Conservation (phyloP, 768 basidiomycete species). For the Tricholoma hemisulphureum region DNA sequence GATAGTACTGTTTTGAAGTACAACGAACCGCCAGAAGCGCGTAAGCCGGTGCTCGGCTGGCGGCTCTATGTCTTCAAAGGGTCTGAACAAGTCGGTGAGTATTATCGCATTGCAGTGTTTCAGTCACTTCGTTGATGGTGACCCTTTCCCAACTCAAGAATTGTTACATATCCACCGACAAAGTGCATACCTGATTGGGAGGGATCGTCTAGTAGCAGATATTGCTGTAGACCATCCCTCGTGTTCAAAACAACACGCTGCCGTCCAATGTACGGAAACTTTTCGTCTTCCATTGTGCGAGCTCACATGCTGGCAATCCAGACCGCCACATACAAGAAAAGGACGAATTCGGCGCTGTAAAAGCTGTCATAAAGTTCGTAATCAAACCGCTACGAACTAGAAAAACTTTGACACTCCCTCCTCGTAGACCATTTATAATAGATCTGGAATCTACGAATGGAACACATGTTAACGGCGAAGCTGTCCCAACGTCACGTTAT, state of each 20-base stretch:
- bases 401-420: slow-evolving; percentile 7
- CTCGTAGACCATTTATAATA: slow-evolving; percentile 85
- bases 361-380: slow-evolving; percentile 80
- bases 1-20: slow-evolving; percentile 88
- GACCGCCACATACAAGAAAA: slow-evolving; percentile 84
- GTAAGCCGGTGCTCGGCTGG: slow-evolving; percentile 90
- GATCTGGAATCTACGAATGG: slow-evolving; percentile 99
- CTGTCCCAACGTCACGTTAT: slow-evolving; percentile 82
- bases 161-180: slow-evolving; percentile 90
- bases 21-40: slow-evolving; percentile 96
- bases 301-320: slow-evolving; percentile 26
- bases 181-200: slow-evolving; percentile 90
- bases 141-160: slow-evolving; percentile 48
- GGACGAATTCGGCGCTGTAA: slow-evolving; percentile 81
- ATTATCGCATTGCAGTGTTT: neutral
- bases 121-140: neutral
- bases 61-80: slow-evolving; percentile 98
- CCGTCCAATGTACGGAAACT: slow-evolving; percentile 76
- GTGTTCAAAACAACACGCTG: slow-evolving; percentile 97
- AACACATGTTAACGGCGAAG: slow-evolving; percentile 85
- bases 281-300: neutral
- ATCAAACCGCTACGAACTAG: neutral
- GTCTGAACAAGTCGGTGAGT: slow-evolving; percentile 84
- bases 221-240: slow-evolving; percentile 95
- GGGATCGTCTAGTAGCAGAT: slow-evolving; percentile 83